phyloP scores from a whole-genome alignment of 164 flowering plant species.

The Tinospora cordifolia region DNA sequence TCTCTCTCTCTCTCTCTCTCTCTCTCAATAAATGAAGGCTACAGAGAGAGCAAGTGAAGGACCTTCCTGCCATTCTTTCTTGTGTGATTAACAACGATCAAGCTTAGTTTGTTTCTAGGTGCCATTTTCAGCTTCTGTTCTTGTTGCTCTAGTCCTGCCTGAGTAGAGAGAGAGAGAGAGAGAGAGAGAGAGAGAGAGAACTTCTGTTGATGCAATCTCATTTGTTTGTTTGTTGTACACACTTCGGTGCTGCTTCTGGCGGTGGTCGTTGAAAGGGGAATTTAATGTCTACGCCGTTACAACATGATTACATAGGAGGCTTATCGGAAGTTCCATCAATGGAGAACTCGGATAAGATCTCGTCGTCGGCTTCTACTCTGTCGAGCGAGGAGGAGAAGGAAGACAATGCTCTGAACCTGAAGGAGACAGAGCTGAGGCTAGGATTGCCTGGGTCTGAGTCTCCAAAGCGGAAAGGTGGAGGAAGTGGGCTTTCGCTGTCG shows the following conservation, averaged over 20 bases:
- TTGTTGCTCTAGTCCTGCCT: too few relatives aligned
- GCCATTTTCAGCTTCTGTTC: neutral
- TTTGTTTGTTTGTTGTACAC: too few relatives aligned
- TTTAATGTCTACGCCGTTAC: slow-evolving; percentile 44
- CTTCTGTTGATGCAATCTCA: too few relatives aligned
- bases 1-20: neutral
- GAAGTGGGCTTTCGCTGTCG: slow-evolving; percentile 13
- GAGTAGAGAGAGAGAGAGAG: too few relatives aligned
- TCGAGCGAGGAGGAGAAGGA: slow-evolving; percentile 15
- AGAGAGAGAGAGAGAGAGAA: too few relatives aligned
- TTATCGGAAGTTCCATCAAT: slow-evolving; percentile 46
- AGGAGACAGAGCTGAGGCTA: slow-evolving; percentile 81
- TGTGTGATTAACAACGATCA: neutral
- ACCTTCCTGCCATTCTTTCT: neutral
- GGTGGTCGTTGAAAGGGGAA: neutral
- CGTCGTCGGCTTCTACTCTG: slow-evolving; percentile 18
- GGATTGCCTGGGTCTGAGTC: slow-evolving; percentile 86
- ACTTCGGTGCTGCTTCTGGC: neutral
- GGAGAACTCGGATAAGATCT: slow-evolving; percentile 38
- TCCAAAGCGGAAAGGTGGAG: slow-evolving; percentile 44
- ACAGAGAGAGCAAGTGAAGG: neutral
- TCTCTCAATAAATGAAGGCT: neutral
- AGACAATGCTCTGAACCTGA: slow-evolving; percentile 33
- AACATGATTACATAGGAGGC: slow-evolving; percentile 82
- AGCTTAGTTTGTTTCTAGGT: neutral